These are phyloP conservation scores for Nematodospora valgi DNA, from an alignment of 805 yeast species.

Conservation along the genomic window DNA sequence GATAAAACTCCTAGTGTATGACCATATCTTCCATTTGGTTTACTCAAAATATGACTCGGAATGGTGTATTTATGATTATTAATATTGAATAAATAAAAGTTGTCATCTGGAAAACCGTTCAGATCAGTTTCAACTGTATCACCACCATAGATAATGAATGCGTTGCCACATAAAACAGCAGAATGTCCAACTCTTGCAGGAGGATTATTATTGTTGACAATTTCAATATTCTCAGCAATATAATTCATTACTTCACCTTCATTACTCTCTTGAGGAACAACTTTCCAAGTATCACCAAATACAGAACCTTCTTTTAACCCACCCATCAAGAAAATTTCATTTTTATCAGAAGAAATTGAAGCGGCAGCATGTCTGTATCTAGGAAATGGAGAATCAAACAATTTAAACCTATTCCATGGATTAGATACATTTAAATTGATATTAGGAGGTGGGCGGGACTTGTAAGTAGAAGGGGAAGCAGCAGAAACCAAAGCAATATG, in stretches of 20 bases:
- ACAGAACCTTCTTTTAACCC: conserved; percentile 91
- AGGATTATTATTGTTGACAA: conserved; percentile 73
- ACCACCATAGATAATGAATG: conserved; percentile 94
- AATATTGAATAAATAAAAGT: conserved; percentile 76
- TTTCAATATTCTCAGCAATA: conserved; percentile 31
- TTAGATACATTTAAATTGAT: conserved; percentile 25
- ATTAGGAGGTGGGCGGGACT: conserved; percentile 7
- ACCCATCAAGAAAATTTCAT: conserved; percentile 87
- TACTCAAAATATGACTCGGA: conserved; percentile 43
- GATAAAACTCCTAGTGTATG: conserved; percentile 81
- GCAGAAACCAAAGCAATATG: no score
- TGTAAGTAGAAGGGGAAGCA: background rate
- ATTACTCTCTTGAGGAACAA: conserved; percentile 46
- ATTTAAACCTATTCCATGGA: conserved; percentile 67
- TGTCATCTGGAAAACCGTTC: conserved; percentile 80
- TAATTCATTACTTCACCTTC: conserved; percentile 20
- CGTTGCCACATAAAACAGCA: conserved; percentile 87
- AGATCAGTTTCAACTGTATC: conserved; percentile 83
- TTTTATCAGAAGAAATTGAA: conserved; percentile 60
- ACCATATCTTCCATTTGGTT: conserved; percentile 93
- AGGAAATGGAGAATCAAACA: conserved; percentile 83
- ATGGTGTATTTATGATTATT: conserved; percentile 43
- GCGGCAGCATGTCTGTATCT: conserved; percentile 92
- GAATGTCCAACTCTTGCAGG: conserved; percentile 98
- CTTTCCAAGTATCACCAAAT: conserved; percentile 93